These are phyloP conservation scores for Suhomyces chickasaworum DNA, from an alignment of 1,139 yeast genomes.

Conservation along the genomic window DNA sequence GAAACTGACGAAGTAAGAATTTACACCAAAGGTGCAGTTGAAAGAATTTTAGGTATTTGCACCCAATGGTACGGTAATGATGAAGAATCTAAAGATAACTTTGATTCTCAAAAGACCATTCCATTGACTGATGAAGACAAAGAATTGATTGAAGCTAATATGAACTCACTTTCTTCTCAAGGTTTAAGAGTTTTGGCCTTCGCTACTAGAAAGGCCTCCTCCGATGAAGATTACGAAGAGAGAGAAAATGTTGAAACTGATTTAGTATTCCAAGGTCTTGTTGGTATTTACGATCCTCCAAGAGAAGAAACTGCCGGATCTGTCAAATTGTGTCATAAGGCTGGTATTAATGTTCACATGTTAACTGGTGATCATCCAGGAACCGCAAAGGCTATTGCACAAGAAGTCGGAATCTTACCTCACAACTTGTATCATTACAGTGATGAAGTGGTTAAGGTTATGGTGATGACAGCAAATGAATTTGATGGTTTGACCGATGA, in stretches of 20 bases:
- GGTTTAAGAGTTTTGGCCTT: conserved; percentile 52
- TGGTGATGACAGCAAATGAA: conserved; percentile 51
- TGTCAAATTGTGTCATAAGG: conserved; percentile 47
- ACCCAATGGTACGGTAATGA: conserved; percentile 34
- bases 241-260: conserved; percentile 36
- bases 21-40: conserved; percentile 58
- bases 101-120: conserved; percentile 20
- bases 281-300: conserved; percentile 58
- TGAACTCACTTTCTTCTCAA: conserved; percentile 39
- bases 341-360: conserved; percentile 57
- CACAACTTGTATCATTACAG: conserved; percentile 41
- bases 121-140: conserved; percentile 30
- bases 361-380: conserved; percentile 58
- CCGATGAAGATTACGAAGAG: conserved; percentile 14
- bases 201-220: conserved; percentile 28
- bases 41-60: conserved; percentile 45
- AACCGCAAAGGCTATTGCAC: conserved; percentile 56
- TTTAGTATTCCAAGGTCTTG: conserved; percentile 48
- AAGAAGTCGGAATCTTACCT: conserved; percentile 53
- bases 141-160: conserved; percentile 30
- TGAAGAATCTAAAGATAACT: conserved; percentile 16
- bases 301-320: conserved; percentile 51
- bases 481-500: conserved; percentile 38
- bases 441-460: conserved; percentile 35
- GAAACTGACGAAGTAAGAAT: conserved; percentile 23